phyloP scores from a whole-genome alignment of 2,329 filamentous ascomycete genomes.

The Hymenoscyphus fraxineus region DNA sequence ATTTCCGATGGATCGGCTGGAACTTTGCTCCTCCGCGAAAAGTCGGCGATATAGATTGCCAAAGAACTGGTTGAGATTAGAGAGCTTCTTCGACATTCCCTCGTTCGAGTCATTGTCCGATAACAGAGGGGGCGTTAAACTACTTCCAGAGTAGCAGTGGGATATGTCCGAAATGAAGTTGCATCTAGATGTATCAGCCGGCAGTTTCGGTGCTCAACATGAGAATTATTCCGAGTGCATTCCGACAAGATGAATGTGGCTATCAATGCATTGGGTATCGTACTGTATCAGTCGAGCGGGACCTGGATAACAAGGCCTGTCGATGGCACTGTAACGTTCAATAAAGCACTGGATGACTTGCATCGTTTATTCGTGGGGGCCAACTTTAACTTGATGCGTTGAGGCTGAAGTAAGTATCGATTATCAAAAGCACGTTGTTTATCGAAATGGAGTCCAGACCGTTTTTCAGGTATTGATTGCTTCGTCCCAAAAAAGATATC shows the following conservation, averaged over 20 bases:
- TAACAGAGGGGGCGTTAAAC: not conserved
- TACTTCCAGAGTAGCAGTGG: not conserved
- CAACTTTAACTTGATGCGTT: not conserved
- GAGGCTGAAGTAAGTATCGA: not conserved
- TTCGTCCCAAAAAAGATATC: not conserved
- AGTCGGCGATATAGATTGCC: not conserved
- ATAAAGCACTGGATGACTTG: not conserved
- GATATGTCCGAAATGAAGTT: slow-evolving; percentile 3
- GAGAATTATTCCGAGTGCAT: not conserved
- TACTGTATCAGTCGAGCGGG: not conserved
- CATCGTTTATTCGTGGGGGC: not conserved
- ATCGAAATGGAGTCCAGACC: not conserved
- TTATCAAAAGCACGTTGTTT: not conserved
- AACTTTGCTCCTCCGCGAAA: not conserved
- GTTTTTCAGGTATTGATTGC: not conserved
- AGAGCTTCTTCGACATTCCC: not conserved
- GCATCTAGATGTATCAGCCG: not conserved
- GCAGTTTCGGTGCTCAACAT: not conserved
- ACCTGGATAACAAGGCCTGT: not conserved
- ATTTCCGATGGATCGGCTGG: slow-evolving; percentile 1
- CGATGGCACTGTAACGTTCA: not conserved
- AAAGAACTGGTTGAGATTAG: not conserved
- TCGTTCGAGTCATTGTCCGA: not conserved
- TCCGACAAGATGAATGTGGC: not conserved
- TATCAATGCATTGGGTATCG: not conserved